Evolutionary conservation across 805 yeast species (phyloP).

Genomic region (Brettanomyces naardenensis): DNA sequence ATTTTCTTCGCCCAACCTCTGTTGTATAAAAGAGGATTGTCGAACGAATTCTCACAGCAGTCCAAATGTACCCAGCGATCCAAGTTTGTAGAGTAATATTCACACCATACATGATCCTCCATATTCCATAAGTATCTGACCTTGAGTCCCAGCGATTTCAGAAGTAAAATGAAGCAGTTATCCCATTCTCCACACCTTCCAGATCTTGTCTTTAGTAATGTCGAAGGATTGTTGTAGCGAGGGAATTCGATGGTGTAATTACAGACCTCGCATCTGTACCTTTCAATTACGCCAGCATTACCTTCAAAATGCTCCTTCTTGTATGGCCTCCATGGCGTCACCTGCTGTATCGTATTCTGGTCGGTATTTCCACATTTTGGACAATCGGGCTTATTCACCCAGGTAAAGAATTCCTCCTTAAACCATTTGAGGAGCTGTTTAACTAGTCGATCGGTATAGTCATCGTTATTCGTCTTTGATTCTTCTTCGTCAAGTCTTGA

Average conservation of each 20-base stretch:
- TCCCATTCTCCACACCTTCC: slow-evolving; percentile 99
- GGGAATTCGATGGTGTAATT: slow-evolving; percentile 49
- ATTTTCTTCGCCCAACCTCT: slow-evolving; percentile 90
- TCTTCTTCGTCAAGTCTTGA: slow-evolving; percentile 27
- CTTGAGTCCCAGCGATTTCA: slow-evolving; percentile 57
- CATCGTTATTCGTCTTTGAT: slow-evolving; percentile 16
- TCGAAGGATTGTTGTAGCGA: slow-evolving; percentile 61
- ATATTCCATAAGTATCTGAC: slow-evolving; percentile 77
- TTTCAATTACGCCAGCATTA: slow-evolving; percentile 52
- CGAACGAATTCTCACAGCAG: slow-evolving; percentile 80
- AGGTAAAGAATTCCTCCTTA: slow-evolving; percentile 69
- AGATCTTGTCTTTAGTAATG: slow-evolving; percentile 47
- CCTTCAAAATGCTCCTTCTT: slow-evolving; percentile 37
- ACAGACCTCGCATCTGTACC: slow-evolving; percentile 55
- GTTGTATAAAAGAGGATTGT: slow-evolving; percentile 70
- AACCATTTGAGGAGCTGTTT: slow-evolving; percentile 58
- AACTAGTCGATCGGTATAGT: slow-evolving; percentile 51
- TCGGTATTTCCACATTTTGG: slow-evolving; percentile 36
- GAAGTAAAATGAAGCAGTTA: slow-evolving; percentile 64
- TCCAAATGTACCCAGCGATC: slow-evolving; percentile 84
- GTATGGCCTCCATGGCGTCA: slow-evolving; percentile 30
- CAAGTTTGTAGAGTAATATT: slow-evolving; percentile 56
- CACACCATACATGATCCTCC: slow-evolving; percentile 98
- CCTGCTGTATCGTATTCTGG: slow-evolving; percentile 35
- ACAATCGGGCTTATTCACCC: slow-evolving; percentile 75